phyloP scores from a whole-genome alignment of 345 rosid genomes.

The Ricinus communis region DNA sequence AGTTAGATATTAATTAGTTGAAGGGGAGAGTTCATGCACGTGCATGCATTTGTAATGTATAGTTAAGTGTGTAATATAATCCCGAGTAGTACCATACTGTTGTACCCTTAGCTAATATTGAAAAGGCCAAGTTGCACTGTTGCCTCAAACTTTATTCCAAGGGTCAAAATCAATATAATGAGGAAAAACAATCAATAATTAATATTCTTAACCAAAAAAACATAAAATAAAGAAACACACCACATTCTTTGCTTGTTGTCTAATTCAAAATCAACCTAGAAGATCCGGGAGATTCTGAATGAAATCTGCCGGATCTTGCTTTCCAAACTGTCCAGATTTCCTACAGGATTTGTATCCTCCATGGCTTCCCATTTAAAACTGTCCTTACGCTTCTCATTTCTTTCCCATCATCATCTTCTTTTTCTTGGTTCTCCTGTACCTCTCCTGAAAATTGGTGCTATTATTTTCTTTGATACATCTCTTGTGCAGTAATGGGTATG shows the following conservation, averaged over 20 bases:
- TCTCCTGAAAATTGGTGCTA: too few species aligned
- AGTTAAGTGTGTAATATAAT: too few species aligned
- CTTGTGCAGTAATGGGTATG: conserved; percentile 22
- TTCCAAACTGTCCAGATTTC: conserved; percentile 62
- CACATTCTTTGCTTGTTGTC: conserved; percentile 47
- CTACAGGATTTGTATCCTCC: conserved; percentile 23
- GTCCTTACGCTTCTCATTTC: conserved; percentile 9
- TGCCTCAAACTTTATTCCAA: background rate
- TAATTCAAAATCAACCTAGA: conserved; percentile 53
- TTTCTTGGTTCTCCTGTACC: background rate
- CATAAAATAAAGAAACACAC: conserved; percentile 2
- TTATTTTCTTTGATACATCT: background rate
- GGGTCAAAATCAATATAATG: conserved; percentile 1
- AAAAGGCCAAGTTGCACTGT: conserved; percentile 15
- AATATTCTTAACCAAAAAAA: background rate
- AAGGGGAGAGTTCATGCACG: too few species aligned
- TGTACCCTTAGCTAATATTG: background rate
- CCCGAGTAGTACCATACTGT: too few species aligned
- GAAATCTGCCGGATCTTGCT: conserved; percentile 60
- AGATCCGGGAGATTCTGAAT: conserved; percentile 55
- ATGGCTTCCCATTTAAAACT: conserved; percentile 34
- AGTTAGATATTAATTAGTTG: too few species aligned
- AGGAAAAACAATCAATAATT: conserved; percentile 1
- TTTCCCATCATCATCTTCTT: conserved; percentile 8
- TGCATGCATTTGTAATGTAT: conserved; percentile 12